Evolutionary conservation across 2,329 filamentous ascomycete species (phyloP).

Genomic region (Amauroascus niger): DNA sequence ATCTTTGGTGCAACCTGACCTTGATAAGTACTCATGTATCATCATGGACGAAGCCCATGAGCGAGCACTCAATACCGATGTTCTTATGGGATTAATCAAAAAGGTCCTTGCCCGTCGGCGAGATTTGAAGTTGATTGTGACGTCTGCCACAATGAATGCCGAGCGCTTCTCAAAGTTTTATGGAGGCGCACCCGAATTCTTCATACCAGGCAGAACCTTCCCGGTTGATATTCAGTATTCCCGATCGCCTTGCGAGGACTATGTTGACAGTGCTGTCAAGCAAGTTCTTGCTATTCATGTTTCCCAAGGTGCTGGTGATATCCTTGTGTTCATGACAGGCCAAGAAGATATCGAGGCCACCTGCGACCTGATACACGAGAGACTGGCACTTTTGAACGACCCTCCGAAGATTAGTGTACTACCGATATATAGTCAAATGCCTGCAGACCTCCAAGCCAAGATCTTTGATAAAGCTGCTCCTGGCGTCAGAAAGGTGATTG

Average conservation of each 20-base stretch:
- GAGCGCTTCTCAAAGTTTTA: constrained; percentile 95
- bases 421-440: constrained; percentile 99
- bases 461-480: constrained; percentile 89
- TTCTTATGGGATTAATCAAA: constrained; percentile 94
- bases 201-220: constrained; percentile 91
- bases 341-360: constrained; percentile 98
- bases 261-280: constrained; percentile 93
- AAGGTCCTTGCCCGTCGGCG: constrained; percentile 83
- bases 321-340: constrained; percentile 97
- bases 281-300: constrained; percentile 94
- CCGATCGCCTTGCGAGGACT: constrained; percentile 89
- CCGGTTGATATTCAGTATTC: constrained; percentile 96
- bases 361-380: constrained; percentile 82
- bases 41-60: constrained; percentile 99
- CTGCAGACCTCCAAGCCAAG: constrained; percentile 90
- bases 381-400: constrained; percentile 80
- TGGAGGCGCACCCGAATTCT: constrained; percentile 89
- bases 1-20: constrained; percentile 79
- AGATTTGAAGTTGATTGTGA: constrained; percentile 93
- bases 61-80: constrained; percentile 89
- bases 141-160: constrained; percentile 96
- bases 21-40: constrained; percentile 94
- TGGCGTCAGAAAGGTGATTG: constrained; percentile 91
- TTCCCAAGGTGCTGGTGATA: constrained; percentile 84
- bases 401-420: constrained; percentile 89